A percentile compares a stretch with the other conserved stretches of the same genome.
These are phyloP conservation scores for Neurospora sp. DNA, from an alignment of 495 filamentous ascomycete species.

Conservation along the genomic window DNA sequence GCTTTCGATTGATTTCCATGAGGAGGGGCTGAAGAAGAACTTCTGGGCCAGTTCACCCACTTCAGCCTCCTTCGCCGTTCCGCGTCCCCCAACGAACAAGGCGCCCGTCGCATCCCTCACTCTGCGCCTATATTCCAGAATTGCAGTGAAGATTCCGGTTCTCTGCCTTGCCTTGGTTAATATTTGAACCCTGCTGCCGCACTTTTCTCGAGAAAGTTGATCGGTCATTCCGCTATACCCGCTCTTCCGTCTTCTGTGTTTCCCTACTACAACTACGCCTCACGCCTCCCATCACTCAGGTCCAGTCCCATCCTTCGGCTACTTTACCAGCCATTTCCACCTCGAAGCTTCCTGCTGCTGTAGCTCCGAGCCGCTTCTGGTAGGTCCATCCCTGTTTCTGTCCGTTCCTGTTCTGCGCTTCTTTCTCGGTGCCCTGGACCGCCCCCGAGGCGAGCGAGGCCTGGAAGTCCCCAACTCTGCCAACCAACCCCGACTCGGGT, in stretches of 20 bases:
- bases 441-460: neutral
- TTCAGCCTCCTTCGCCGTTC: neutral
- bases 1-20: slow-evolving; percentile 30
- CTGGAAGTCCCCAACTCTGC: neutral
- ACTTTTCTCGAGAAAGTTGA: neutral
- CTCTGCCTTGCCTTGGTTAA: neutral
- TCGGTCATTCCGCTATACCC: neutral
- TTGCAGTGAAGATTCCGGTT: neutral
- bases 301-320: neutral
- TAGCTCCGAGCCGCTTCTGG: neutral
- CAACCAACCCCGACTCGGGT: neutral
- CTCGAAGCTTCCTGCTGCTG: neutral
- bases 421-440: neutral
- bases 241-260: neutral
- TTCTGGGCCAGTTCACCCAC: neutral
- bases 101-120: neutral
- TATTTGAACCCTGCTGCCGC: neutral
- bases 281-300: neutral
- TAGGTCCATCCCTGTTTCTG: neutral
- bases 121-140: neutral
- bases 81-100: neutral
- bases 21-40: slow-evolving; percentile 22
- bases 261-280: neutral
- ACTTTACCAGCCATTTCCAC: neutral
- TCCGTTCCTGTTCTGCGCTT: neutral